Percentiles rank a stretch among this genome's conserved stretches.
These are phyloP conservation scores for Aspergillus affinis DNA, from an alignment of 495 filamentous ascomycete genomes.

Conservation along the genomic window DNA sequence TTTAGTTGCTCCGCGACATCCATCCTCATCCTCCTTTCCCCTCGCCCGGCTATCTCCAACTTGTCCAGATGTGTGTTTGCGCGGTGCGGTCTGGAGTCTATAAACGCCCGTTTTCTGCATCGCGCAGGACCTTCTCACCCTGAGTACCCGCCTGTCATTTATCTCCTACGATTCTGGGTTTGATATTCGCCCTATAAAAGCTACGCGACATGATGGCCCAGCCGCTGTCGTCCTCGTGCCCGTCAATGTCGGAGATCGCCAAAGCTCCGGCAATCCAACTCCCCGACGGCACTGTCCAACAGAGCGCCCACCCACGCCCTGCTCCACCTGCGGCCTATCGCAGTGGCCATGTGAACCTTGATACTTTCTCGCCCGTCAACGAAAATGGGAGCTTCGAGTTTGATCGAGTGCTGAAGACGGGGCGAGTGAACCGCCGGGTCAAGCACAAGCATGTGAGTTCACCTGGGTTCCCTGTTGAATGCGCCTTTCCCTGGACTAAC, in stretches of 20 bases:
- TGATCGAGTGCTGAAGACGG: slow-evolving; percentile 87
- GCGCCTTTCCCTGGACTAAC: slow-evolving; percentile 10
- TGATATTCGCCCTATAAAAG: background rate
- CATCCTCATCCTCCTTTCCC: background rate
- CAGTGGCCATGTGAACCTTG: slow-evolving; percentile 56
- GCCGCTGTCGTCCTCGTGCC: slow-evolving; percentile 21
- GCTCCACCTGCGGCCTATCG: slow-evolving; percentile 25
- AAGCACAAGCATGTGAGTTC: slow-evolving; percentile 84
- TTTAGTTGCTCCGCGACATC: background rate
- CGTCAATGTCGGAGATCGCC: slow-evolving; percentile 25
- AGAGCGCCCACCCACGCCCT: slow-evolving; percentile 15
- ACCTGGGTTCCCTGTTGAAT: slow-evolving; percentile 3
- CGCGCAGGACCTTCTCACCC: background rate
- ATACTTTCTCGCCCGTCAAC: slow-evolving; percentile 77
- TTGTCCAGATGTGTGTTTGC: slow-evolving; percentile 18
- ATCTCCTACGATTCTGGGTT: background rate
- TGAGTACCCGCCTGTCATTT: background rate
- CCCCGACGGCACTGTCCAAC: slow-evolving; percentile 25
- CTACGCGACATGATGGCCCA: slow-evolving; percentile 25
- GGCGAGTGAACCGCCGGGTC: slow-evolving; percentile 80
- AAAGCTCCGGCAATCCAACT: slow-evolving; percentile 32
- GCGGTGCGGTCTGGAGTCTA: slow-evolving; percentile 12
- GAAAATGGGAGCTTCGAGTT: slow-evolving; percentile 95
- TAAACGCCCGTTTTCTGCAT: slow-evolving; percentile 6
- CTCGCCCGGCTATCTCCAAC: background rate